Evolutionary conservation across 768 basidiomycete genomes (phyloP).

Genomic region (Coprinopsis marcescibilis): DNA sequence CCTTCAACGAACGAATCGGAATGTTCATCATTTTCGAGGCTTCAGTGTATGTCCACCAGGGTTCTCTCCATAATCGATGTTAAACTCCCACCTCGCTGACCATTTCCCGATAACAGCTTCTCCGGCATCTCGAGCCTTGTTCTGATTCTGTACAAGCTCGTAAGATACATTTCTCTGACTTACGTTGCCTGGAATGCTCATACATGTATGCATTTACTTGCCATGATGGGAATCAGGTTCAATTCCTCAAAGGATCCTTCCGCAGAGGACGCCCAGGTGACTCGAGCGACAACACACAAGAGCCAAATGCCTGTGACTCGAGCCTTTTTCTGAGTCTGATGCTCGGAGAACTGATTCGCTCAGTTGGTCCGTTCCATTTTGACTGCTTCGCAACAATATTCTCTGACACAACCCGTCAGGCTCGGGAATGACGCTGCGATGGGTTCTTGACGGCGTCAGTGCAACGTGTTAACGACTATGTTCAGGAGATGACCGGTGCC

Average conservation of each 20-base stretch:
- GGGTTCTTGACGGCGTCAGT: slow-evolving; percentile 1
- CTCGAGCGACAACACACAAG: background rate
- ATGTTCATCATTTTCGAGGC: slow-evolving; percentile 4
- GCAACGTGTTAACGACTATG: background rate
- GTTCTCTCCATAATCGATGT: no score
- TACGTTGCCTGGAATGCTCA: background rate
- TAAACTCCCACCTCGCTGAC: background rate
- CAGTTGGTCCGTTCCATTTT: slow-evolving; percentile 2
- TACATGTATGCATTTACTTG: no score
- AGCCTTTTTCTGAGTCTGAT: slow-evolving; percentile 7
- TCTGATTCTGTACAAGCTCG: slow-evolving; percentile 6
- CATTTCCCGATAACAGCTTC: background rate
- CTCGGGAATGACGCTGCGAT: slow-evolving; percentile 1
- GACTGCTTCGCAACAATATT: background rate
- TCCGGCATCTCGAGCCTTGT: background rate
- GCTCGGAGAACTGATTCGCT: slow-evolving; percentile 2
- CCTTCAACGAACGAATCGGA: background rate
- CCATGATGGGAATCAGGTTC: no score
- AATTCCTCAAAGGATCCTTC: background rate
- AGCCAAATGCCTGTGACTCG: slow-evolving; percentile 4
- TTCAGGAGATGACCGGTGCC: background rate
- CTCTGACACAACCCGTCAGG: slow-evolving; percentile 1
- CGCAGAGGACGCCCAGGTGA: background rate
- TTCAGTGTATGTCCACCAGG: background rate
- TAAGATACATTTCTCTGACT: no score